phyloP scores from a whole-genome alignment of 257 asterid genomes.

The Hygrophila difformis region DNA sequence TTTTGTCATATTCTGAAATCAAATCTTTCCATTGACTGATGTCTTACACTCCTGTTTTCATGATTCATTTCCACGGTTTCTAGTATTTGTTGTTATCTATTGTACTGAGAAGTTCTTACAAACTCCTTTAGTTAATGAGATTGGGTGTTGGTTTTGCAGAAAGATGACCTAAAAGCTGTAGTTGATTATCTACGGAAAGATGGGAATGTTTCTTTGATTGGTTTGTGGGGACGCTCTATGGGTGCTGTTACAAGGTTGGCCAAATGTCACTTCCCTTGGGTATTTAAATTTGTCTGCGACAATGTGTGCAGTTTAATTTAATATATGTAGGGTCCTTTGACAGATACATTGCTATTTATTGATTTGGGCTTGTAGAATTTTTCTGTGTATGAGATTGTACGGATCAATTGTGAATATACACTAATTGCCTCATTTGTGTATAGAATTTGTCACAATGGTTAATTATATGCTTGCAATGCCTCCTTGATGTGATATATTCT shows the following conservation, averaged over 20 bases:
- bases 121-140: too few species aligned
- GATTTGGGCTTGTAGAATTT: background rate
- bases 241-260: slow-evolving; percentile 89
- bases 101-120: too few species aligned
- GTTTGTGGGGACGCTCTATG: slow-evolving; percentile 99
- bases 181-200: slow-evolving; percentile 71
- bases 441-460: too few species aligned
- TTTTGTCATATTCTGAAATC: too few species aligned
- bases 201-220: slow-evolving; percentile 82
- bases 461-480: too few species aligned
- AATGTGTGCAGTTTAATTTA: background rate
- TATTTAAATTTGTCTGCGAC: background rate
- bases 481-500: too few species aligned
- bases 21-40: too few species aligned
- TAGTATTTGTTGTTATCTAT: too few species aligned
- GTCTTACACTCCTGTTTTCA: too few species aligned
- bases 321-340: background rate
- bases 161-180: slow-evolving; percentile 80
- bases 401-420: background rate
- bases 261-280: slow-evolving; percentile 12
- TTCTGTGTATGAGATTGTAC: background rate
- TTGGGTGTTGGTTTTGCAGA: slow-evolving; percentile 38
- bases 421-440: too few species aligned
- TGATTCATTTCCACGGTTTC: too few species aligned
- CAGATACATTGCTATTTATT: background rate